A percentile compares a stretch with the other conserved stretches of the same genome.
Conservation (phyloP, 345 rosid genomes). For the Euclidium syriacum region DNA sequence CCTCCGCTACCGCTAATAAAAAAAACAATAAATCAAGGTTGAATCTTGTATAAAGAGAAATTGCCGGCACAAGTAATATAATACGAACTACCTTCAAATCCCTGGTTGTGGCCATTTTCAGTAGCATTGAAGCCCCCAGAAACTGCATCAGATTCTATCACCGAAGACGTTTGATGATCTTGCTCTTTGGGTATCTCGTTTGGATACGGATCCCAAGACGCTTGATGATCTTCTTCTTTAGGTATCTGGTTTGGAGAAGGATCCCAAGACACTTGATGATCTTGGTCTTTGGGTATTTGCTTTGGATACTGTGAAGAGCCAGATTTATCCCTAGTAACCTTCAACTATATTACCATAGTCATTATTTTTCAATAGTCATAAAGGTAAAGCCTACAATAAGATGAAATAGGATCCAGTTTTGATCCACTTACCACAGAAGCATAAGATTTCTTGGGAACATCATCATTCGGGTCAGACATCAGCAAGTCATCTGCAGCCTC, state of each 20-base stretch:
- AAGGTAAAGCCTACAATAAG: not conserved
- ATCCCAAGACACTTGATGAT: slow-evolving; percentile 6
- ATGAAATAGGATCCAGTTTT: not conserved
- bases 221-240: slow-evolving; percentile 7
- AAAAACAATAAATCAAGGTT: not conserved
- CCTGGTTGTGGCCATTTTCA: slow-evolving; percentile 58
- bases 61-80: too few relatives aligned
- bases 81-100: slow-evolving; percentile 45
- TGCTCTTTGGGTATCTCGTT: slow-evolving; percentile 5
- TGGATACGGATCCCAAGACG: not conserved
- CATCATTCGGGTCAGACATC: slow-evolving; percentile 31
- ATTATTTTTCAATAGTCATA: not conserved
- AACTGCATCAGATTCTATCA: slow-evolving; percentile 12
- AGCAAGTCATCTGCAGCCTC: slow-evolving; percentile 40
- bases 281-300: slow-evolving; percentile 9
- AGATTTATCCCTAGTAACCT: slow-evolving; percentile 12
- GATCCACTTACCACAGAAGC: slow-evolving; percentile 25
- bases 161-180: not conserved
- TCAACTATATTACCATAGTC: not conserved
- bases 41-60: not conserved
- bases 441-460: slow-evolving; percentile 23
- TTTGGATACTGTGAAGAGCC: not conserved
- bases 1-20: slow-evolving; percentile 42
- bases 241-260: slow-evolving; percentile 17
- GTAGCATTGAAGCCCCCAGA: slow-evolving; percentile 1